Evolutionary conservation across 2,329 filamentous ascomycete species (phyloP).

Genomic region (Microcyclosporella mali): DNA sequence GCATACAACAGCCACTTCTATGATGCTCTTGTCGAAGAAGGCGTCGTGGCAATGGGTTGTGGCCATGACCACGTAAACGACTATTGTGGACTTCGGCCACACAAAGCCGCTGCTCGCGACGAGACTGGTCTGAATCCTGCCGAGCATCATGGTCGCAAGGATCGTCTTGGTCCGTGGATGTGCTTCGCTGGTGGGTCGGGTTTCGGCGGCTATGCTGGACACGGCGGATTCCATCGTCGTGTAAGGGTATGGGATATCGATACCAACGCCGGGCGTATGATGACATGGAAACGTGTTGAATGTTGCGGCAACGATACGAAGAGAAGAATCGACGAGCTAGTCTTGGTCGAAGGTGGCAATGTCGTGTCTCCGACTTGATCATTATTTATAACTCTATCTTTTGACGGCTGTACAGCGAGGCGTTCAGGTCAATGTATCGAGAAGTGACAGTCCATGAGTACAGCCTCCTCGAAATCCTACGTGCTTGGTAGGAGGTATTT

Average conservation of each 20-base stretch:
- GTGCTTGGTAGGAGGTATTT: too few relatives aligned
- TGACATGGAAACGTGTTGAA: slow-evolving; percentile 88
- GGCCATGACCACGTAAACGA: slow-evolving; percentile 98
- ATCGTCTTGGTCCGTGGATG: slow-evolving; percentile 67
- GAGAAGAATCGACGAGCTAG: slow-evolving; percentile 52
- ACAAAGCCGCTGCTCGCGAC: slow-evolving; percentile 7
- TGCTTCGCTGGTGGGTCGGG: slow-evolving; percentile 90
- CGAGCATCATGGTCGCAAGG: slow-evolving; percentile 9
- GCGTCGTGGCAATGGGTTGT: slow-evolving; percentile 79
- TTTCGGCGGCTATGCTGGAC: slow-evolving; percentile 92
- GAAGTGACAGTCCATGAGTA: too few relatives aligned
- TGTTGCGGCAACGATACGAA: slow-evolving; percentile 45
- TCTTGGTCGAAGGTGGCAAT: slow-evolving; percentile 54
- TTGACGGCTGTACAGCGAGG: too few relatives aligned
- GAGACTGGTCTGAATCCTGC: slow-evolving; percentile 5
- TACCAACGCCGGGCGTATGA: slow-evolving; percentile 79
- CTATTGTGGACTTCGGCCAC: slow-evolving; percentile 67
- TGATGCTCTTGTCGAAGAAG: slow-evolving; percentile 78
- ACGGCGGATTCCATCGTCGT: slow-evolving; percentile 75
- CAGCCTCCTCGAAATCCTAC: too few relatives aligned
- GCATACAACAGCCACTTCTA: slow-evolving; percentile 88
- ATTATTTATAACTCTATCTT: neutral
- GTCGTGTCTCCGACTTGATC: slow-evolving; percentile 36
- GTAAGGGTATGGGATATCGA: slow-evolving; percentile 90
- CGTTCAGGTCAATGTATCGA: too few relatives aligned